Percentiles rank a stretch among this genome's conserved stretches.
These are phyloP conservation scores for Corylus heterophylla DNA, from an alignment of 306 rosid species.

Conservation along the genomic window DNA sequence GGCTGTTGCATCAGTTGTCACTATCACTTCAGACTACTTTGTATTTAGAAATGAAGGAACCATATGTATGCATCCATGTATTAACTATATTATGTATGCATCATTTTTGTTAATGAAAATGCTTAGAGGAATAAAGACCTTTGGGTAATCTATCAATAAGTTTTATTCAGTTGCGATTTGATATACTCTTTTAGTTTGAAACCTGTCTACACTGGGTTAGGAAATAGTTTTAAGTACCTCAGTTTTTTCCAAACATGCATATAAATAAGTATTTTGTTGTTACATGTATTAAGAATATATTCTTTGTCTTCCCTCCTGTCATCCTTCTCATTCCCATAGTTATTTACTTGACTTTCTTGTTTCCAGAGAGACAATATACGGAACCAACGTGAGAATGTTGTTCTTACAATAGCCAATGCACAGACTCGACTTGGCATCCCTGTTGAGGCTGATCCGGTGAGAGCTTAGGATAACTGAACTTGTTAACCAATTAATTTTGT, in stretches of 20 bases:
- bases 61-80: too few species aligned
- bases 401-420: conserved; percentile 84
- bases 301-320: not conserved
- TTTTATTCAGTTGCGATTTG: not conserved
- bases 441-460: conserved; percentile 70
- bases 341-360: not conserved
- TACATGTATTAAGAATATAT: not conserved
- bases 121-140: not conserved
- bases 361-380: conserved; percentile 83
- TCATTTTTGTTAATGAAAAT: not conserved
- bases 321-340: conserved; percentile 1
- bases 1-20: not conserved
- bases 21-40: not conserved
- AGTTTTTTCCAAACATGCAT: not conserved
- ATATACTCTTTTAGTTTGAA: not conserved
- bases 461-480: conserved; percentile 33
- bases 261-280: not conserved
- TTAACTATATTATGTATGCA: too few species aligned
- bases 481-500: not conserved
- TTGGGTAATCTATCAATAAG: not conserved
- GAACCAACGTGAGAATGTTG: conserved; percentile 90
- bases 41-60: not conserved
- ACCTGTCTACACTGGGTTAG: not conserved
- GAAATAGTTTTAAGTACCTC: not conserved
- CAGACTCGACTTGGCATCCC: conserved; percentile 78